Evolutionary conservation across 2,329 filamentous ascomycete genomes (phyloP).

Genomic region (Ophiocordyceps polyrhachis-furcata): DNA sequence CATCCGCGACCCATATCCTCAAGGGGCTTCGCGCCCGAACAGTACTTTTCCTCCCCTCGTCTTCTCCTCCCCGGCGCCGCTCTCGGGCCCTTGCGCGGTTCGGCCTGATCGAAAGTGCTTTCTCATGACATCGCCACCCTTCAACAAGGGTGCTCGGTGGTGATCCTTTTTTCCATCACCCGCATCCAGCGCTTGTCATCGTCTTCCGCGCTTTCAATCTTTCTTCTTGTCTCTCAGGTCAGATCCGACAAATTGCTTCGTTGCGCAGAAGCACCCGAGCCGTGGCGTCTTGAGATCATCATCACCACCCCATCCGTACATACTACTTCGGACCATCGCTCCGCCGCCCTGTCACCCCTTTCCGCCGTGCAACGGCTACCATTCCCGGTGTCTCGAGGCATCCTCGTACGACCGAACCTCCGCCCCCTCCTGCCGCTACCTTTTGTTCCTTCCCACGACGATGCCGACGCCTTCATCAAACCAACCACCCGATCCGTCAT

Average conservation of each 20-base stretch:
- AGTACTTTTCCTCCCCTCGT: neutral
- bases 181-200: neutral
- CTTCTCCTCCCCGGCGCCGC: neutral
- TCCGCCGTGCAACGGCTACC: neutral
- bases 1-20: too few species aligned
- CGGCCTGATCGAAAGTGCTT: constrained; percentile 1
- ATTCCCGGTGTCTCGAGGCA: neutral
- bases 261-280: neutral
- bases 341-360: neutral
- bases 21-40: neutral
- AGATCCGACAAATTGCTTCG: neutral
- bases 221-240: too few species aligned
- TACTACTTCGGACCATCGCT: neutral
- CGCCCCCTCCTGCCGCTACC: neutral
- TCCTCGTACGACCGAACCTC: neutral
- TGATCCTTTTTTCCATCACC: neutral
- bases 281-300: neutral
- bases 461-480: constrained; percentile 29
- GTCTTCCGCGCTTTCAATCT: neutral
- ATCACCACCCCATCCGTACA: too few species aligned
- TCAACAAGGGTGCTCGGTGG: neutral
- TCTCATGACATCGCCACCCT: constrained; percentile 1
- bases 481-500: constrained; percentile 17
- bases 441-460: constrained; percentile 4
- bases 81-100: constrained; percentile 1